Evolutionary conservation across 495 filamentous ascomycete species (phyloP), one percentile per base, ranked within the genome.

Genomic region (Aspergillus cristatus): DNA sequence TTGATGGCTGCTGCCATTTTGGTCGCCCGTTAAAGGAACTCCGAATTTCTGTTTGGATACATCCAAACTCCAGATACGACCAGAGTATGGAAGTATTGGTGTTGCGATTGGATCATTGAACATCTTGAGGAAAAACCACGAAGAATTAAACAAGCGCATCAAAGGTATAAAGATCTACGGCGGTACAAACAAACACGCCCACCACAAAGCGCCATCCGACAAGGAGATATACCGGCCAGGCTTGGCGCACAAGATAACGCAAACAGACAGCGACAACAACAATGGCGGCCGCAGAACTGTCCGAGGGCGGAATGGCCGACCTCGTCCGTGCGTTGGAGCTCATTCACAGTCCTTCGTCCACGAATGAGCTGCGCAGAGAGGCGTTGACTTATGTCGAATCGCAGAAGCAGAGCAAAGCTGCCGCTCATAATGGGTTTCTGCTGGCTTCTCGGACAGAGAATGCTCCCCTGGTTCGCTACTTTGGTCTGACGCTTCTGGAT

Each of bases 401-500:
- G 13, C 70, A 89, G 43, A 95, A 95, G 59, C 69, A 73, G 18
- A 74, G 81, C 49, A 68, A 76, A 32, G 74, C 85, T 37, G 88
- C 89, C 0, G 86, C 87, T 11, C 78, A 76, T 14, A 79, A 86
- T 62, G 93, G 93, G n/a, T 93, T 83, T 58, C 71, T 75, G 16
- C 73, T 99, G 37, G 88, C 88, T 25, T 74, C 74, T 37, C 81
- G 83, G 53, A 69, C 69, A 42, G 60, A 71, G 8, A 82, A 90
- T 48, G 72, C 82, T 30, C 74, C 84, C 10, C 72, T 90, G 25
- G 83, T 97, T 29, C 83, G 91, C 45, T 88, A 96, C 59, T 99
- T 91, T 57, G 93, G 86, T 30, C 70, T 99, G 17, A 86, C 86
- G 8, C 71, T 97, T 14, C 72, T 99, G 42, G 91, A 99, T 43